Evolutionary conservation across 2,329 filamentous ascomycete species (phyloP).

Genomic region (Alternaria rosae): DNA sequence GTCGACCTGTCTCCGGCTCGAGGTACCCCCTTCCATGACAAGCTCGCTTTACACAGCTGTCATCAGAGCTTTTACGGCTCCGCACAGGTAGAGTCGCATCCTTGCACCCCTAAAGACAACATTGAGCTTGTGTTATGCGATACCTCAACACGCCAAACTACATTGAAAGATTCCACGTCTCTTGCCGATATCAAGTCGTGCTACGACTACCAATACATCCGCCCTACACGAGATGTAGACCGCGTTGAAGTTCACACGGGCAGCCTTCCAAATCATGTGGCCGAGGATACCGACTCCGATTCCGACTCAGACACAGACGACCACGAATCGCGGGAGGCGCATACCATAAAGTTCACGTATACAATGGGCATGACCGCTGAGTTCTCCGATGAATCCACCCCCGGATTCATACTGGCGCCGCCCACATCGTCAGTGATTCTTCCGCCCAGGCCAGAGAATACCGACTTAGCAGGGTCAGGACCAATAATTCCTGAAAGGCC

Average conservation of each 20-base stretch:
- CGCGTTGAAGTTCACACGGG: background rate
- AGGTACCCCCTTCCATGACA: constrained; percentile 19
- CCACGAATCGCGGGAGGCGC: background rate
- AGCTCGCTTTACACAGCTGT: constrained; percentile 30
- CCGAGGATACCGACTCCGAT: background rate
- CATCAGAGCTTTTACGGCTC: constrained; percentile 12
- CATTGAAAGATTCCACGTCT: constrained; percentile 12
- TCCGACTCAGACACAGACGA: background rate
- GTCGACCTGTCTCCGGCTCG: constrained; percentile 23
- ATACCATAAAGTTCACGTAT: background rate
- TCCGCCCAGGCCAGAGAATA: background rate
- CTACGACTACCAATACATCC: constrained; percentile 12
- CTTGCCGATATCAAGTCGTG: constrained; percentile 19
- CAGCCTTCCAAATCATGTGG: background rate
- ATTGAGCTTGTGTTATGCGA: constrained; percentile 38
- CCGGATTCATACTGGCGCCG: background rate
- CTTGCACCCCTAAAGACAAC: constrained; percentile 30
- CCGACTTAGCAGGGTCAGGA: no score
- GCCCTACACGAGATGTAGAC: background rate
- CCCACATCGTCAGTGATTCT: background rate
- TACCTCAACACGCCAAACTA: constrained; percentile 13
- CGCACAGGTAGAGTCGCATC: constrained; percentile 17
- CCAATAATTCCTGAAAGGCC: background rate
- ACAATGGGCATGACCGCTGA: background rate
- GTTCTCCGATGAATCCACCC: background rate